Base-by-base conservation (phyloP, 805 yeast species). In the Groenewaldozyma tartarivorans region DNA sequence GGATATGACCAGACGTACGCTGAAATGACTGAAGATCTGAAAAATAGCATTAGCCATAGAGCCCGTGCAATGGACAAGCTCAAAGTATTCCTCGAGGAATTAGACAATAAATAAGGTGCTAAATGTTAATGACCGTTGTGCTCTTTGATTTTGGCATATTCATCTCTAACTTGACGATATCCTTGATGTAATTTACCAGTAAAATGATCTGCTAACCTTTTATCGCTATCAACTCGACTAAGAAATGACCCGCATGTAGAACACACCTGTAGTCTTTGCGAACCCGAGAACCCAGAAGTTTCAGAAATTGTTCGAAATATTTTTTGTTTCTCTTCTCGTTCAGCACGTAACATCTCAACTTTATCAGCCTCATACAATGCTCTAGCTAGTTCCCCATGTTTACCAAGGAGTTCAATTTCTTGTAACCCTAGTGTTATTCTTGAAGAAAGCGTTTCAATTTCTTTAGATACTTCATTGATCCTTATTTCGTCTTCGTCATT, bases 201-300 rank as follows among this genome's bases (percentile, higher is more conserved):
- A 56, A 85, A 87, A 59, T 88, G 96, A 51, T 84, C 95, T 1
- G 90, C 94, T 47, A 88, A 66, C 50, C 96, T 69, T 57, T 87
- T 69, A 57, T 88, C 96, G 44, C 81, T 84, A 58, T 88, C 97
- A 42, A 87, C 63, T 46, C 90, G 67, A 5, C 94, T 82, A 30
- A 90, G 64, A 54, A 81, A 86, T 0, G 95, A 95, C 1, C 95
- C 95, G 62, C 97, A 88, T 1, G 76, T 77, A 48, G 76, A 82
- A 61, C 97, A 88, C 1, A 85, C 94, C 58, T 87, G 96, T 35
- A 88, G 66, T 57, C 85, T 84, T 53, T 88, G 96, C 54, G 83
- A 94, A 1, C 92, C 85, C 9, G 87, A 74, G 50, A 84, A 90
- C 2, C 94, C 92, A 5, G 81, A 39, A 69, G 53, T 75, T 78